Evolutionary conservation across 148 eudicot species (phyloP).

Genomic region (Silene uniflora): DNA sequence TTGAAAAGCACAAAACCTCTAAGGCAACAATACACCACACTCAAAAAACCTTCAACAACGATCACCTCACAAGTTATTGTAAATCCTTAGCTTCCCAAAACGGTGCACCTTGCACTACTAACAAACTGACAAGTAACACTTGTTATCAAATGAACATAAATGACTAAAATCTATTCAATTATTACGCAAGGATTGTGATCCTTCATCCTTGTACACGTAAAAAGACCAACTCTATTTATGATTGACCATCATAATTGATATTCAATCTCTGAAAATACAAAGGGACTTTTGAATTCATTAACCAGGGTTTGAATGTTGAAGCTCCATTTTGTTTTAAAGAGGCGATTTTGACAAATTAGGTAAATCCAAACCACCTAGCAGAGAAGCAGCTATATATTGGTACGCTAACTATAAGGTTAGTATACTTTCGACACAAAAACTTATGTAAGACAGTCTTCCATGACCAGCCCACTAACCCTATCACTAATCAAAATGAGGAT

Average conservation of each 20-base stretch:
- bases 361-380: background rate
- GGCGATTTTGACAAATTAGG: background rate
- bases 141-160: background rate
- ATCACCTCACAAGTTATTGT: background rate
- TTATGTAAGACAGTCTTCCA: background rate
- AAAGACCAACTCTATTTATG: background rate
- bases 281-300: background rate
- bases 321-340: constrained; percentile 1
- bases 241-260: background rate
- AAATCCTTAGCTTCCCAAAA: no score
- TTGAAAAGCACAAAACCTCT: no score
- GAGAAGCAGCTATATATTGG: background rate
- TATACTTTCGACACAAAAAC: background rate
- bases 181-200: no score
- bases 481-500: background rate
- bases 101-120: background rate
- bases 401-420: background rate
- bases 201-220: background rate
- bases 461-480: background rate
- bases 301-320: background rate
- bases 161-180: no score
- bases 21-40: no score
- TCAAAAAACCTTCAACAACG: background rate
- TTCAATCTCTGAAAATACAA: background rate
- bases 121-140: background rate